Percentiles rank a stretch among this genome's conserved stretches.
These are phyloP conservation scores for Naumovozyma castellii DNA, from an alignment of 805 yeast genomes.

Conservation along the genomic window DNA sequence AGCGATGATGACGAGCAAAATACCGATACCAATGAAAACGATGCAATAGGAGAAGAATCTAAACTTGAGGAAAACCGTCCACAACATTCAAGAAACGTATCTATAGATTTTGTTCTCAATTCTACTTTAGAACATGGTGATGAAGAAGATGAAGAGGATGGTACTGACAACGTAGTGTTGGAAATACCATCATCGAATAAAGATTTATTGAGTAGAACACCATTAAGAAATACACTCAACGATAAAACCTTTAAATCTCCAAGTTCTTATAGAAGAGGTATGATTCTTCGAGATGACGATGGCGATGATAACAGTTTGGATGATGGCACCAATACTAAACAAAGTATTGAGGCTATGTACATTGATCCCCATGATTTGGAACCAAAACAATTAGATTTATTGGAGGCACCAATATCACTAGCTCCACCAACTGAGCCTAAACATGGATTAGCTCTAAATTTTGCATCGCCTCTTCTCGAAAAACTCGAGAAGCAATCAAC, in stretches of 20 bases:
- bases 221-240: slow-evolving; percentile 5
- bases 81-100: slow-evolving; percentile 9
- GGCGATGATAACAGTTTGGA: not conserved
- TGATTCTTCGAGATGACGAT: not conserved
- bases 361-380: too few relatives aligned
- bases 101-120: slow-evolving; percentile 20
- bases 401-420: too few relatives aligned
- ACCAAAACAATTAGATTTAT: too few relatives aligned
- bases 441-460: not conserved
- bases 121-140: slow-evolving; percentile 12
- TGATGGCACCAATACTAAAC: not conserved
- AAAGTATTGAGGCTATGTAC: not conserved
- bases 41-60: slow-evolving; percentile 2
- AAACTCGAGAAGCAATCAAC: not conserved
- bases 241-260: not conserved
- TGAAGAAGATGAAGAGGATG: slow-evolving; percentile 3
- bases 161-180: not conserved
- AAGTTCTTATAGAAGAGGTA: slow-evolving; percentile 1
- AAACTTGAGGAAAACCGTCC: not conserved
- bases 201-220: slow-evolving; percentile 16
- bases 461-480: not conserved
- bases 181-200: not conserved
- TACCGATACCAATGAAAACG: slow-evolving; percentile 5
- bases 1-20: not conserved
- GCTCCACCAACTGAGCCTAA: not conserved